Evolutionary conservation across 208 protist genomes (phyloP), one percentile per base, ranked within the genome.

Genomic region (Leishmania martiniquensis): DNA sequence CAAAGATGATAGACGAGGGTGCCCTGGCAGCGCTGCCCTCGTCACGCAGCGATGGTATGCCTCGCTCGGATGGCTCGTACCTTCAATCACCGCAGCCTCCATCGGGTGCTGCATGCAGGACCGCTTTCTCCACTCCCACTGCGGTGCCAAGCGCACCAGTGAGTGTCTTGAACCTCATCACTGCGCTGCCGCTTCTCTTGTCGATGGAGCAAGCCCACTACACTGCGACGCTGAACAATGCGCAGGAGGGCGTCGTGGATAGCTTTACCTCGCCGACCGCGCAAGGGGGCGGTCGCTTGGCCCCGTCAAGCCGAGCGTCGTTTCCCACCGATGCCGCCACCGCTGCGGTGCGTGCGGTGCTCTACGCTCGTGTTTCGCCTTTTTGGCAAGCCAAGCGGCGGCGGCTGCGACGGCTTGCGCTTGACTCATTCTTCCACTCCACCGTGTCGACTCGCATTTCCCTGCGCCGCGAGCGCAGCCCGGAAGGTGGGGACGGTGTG

Each of bases 181-280:
- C 75, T 0, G 80, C 80, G 9, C 69, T 84, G 6, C 80, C 80
- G 42, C 80, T 84, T 13, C 80, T 84, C 25, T 71, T 84, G 22
- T 76, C 75, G 1, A 52, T 84, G n/a, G 80, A 84, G 25, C 69
- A 20, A 12, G 20, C 34, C 34, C 65, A 76, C 52, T 79, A 77
- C 70, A 66, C 63, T 2, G 68, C 34, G 15, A 71, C 68, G 47
- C 51, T 83, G 29, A 76, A 76, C 67, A 42, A 54, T 32, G 34
- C 37, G 0, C 55, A 62, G 25, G 62, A 49, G 17, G 0, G 71
- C 51, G 32, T 60, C 45, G 29, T 37, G 29, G 68, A 72, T 32
- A 57, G 15, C 29, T 37, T 52, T n/a, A 44, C 42, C 29, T 29
- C 9, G 4, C 15, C 68, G n/a, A 47, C 17, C 37, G 44, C 68